Percentiles rank a stretch among this genome's conserved stretches.
phyloP scores from a whole-genome alignment of 176 grass and related monocot species.

The Triticum timopheevii region DNA sequence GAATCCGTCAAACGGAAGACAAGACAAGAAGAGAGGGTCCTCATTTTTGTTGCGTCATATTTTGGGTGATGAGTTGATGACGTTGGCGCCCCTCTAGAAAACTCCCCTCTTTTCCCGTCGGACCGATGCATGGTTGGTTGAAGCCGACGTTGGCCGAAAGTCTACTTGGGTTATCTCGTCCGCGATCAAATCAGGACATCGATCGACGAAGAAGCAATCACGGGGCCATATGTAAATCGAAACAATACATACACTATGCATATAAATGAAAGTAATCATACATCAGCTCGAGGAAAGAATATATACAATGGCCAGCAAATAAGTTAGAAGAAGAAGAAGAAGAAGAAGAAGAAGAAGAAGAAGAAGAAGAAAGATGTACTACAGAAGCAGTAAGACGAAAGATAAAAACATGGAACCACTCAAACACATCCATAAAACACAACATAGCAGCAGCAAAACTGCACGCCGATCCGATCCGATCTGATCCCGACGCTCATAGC shows the following conservation, averaged over 20 bases:
- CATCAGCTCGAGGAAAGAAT: slow-evolving; percentile 5
- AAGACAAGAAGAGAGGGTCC: not conserved
- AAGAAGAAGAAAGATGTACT: not conserved
- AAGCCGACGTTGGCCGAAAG: too few relatives aligned
- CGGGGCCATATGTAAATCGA: not conserved
- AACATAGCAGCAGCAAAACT: slow-evolving; percentile 42
- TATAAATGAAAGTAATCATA: slow-evolving; percentile 42
- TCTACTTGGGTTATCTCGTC: not conserved
- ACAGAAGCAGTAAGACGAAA: not conserved
- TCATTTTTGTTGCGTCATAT: too few relatives aligned
- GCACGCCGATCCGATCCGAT: not conserved
- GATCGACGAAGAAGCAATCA: not conserved
- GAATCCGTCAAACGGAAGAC: not conserved
- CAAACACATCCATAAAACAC: not conserved
- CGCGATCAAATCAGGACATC: not conserved
- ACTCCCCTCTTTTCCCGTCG: too few relatives aligned
- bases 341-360: not conserved
- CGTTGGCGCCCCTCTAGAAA: too few relatives aligned
- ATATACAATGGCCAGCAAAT: slow-evolving; percentile 33
- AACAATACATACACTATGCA: slow-evolving; percentile 17
- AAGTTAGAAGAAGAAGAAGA: not conserved
- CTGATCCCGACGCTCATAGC: not conserved
- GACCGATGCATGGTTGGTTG: too few relatives aligned
- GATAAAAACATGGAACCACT: slow-evolving; percentile 20
- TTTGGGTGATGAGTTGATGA: too few relatives aligned